phyloP scores from a whole-genome alignment of 2,329 filamentous ascomycete genomes.

The Thelonectria discophora region DNA sequence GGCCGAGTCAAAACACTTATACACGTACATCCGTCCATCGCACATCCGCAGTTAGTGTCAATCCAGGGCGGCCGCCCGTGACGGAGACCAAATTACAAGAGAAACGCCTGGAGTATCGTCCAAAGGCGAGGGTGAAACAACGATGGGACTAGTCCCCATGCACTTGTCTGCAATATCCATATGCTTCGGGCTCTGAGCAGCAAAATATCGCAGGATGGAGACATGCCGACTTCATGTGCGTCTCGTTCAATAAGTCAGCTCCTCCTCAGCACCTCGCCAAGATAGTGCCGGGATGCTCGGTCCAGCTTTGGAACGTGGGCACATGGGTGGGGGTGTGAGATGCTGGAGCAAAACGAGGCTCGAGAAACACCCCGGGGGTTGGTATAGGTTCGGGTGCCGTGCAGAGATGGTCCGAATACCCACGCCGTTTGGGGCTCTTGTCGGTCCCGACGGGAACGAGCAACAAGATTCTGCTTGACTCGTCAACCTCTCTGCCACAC shows the following conservation, averaged over 20 bases:
- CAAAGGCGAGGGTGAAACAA: background rate
- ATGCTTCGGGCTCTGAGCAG: background rate
- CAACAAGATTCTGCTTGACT: conserved; percentile 35
- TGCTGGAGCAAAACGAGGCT: conserved; percentile 15
- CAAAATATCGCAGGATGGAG: background rate
- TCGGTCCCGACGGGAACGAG: conserved; percentile 43
- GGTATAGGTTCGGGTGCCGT: conserved; percentile 15
- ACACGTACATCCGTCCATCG: background rate
- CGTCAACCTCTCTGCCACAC: conserved; percentile 28
- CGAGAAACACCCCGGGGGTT: conserved; percentile 24
- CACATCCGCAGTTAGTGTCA: background rate
- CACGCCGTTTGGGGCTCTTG: conserved; percentile 38
- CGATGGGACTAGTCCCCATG: background rate
- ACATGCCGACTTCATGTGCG: background rate
- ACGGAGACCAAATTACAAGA: too few species aligned
- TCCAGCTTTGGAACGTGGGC: conserved; percentile 39
- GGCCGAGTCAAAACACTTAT: background rate
- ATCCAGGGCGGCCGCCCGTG: background rate
- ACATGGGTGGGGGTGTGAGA: conserved; percentile 28
- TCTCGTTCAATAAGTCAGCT: conserved; percentile 17
- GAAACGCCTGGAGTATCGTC: background rate
- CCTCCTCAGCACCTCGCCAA: conserved; percentile 32
- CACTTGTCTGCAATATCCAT: background rate
- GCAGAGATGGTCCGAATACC: conserved; percentile 26
- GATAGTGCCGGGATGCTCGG: conserved; percentile 33